Evolutionary conservation across 306 rosid species (phyloP).

Genomic region (Geum urbanum): DNA sequence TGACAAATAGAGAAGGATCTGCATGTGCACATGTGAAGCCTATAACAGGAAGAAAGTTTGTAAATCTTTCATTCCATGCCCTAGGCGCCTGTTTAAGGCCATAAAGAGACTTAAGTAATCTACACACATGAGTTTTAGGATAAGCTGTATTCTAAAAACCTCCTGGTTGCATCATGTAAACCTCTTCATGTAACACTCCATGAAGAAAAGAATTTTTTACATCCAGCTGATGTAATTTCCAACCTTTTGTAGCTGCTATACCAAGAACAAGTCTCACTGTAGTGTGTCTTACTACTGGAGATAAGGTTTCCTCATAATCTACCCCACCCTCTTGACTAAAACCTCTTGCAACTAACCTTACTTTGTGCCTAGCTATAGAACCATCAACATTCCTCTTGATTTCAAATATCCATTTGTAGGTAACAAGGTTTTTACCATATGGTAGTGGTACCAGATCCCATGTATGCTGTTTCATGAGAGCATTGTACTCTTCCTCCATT

Average conservation of each 20-base stretch:
- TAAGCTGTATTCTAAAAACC: background rate
- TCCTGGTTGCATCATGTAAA: background rate
- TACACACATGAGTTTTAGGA: background rate
- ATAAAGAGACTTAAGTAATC: background rate
- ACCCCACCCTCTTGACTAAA: no score
- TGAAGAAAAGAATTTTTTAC: no score
- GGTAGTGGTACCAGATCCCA: background rate
- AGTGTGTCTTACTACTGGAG: background rate
- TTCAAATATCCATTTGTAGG: no score
- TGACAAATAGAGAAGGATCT: background rate
- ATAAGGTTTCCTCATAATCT: no score
- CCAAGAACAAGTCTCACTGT: background rate
- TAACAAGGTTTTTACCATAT: background rate
- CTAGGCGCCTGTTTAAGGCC: background rate
- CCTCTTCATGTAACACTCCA: no score
- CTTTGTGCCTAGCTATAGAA: no score
- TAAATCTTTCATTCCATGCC: background rate
- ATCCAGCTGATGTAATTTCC: background rate
- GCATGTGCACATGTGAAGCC: background rate
- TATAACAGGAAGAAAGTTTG: no score
- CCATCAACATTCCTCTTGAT: no score
- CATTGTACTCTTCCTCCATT: background rate
- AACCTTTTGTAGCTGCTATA: background rate
- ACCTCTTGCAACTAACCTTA: no score
- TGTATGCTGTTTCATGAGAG: background rate